Conservation (phyloP, 176 grass and related monocot genomes). For the Chrysopogon serrulatus region DNA sequence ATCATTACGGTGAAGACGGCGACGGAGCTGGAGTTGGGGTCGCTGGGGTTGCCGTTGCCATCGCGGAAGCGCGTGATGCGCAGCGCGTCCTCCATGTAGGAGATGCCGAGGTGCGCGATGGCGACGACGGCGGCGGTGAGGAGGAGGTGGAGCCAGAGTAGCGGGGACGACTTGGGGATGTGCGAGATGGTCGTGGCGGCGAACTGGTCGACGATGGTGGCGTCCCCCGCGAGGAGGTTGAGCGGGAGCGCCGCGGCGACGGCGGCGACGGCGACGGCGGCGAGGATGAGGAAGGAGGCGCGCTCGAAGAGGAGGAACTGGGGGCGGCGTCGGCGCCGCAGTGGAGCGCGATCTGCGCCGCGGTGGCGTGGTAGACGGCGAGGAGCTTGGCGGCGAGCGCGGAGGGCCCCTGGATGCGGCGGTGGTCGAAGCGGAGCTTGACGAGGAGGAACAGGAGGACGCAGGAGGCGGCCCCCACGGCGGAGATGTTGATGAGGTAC, state of each 20-base stretch:
- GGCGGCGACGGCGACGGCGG: constrained; percentile 48
- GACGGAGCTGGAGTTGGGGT: constrained; percentile 79
- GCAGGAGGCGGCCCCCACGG: constrained; percentile 72
- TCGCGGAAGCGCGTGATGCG: constrained; percentile 91
- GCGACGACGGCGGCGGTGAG: constrained; percentile 55
- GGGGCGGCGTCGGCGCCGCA: constrained; percentile 93
- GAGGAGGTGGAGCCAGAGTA: constrained; percentile 90
- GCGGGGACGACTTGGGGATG: constrained; percentile 58
- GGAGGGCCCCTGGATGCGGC: constrained; percentile 87
- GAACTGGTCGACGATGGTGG: constrained; percentile 74
- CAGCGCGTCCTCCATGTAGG: constrained; percentile 85
- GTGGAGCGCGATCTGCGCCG: constrained; percentile 96
- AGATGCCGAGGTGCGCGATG: constrained; percentile 83
- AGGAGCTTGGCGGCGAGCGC: constrained; percentile 90
- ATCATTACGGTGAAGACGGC: constrained; percentile 95
- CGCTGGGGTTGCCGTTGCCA: constrained; percentile 89
- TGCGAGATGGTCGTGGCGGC: constrained; percentile 91
- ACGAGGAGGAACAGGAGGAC: constrained; percentile 91
- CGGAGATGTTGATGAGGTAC: constrained; percentile 97
- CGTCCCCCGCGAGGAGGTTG: constrained; percentile 78
- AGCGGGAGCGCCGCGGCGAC: constrained; percentile 56
- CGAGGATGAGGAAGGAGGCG: constrained; percentile 76
- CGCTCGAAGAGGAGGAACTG: constrained; percentile 98
- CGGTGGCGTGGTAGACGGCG: constrained; percentile 90
- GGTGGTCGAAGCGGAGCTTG: constrained; percentile 93